A percentile compares a stretch with the other conserved stretches of the same genome.
Evolutionary conservation across 106 monocot species (phyloP).

Genomic region (Narthecium ossifragum): DNA sequence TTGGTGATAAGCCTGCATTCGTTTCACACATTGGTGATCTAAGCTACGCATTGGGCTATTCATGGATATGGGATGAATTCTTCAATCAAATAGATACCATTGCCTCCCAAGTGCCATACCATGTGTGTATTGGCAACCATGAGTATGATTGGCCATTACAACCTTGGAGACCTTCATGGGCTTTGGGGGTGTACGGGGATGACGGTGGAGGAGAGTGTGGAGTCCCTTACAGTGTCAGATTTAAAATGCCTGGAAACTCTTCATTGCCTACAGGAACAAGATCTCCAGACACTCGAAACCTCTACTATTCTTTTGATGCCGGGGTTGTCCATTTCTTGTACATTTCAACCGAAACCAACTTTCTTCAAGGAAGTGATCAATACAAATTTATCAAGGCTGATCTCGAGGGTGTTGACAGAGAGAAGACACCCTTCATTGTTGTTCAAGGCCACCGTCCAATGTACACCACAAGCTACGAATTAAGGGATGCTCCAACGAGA

Average conservation of each 20-base stretch:
- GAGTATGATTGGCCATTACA: slow-evolving; percentile 97
- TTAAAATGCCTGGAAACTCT: slow-evolving; percentile 95
- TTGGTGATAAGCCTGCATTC: slow-evolving; percentile 71
- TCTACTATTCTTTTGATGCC: slow-evolving; percentile 80
- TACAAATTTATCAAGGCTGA: slow-evolving; percentile 81
- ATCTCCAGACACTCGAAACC: slow-evolving; percentile 65
- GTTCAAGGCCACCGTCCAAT: slow-evolving; percentile 96
- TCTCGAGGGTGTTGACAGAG: slow-evolving; percentile 64
- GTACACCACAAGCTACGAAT: slow-evolving; percentile 87
- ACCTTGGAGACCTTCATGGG: slow-evolving; percentile 91
- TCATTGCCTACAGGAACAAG: slow-evolving; percentile 71
- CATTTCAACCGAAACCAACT: slow-evolving; percentile 91
- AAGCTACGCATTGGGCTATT: slow-evolving; percentile 86
- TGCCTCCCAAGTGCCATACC: slow-evolving; percentile 71
- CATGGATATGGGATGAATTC: slow-evolving; percentile 98
- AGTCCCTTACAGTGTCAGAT: slow-evolving; percentile 86
- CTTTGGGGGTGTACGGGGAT: slow-evolving; percentile 46
- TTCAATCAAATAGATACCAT: slow-evolving; percentile 92
- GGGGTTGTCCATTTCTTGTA: slow-evolving; percentile 92
- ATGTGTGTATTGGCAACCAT: slow-evolving; percentile 94
- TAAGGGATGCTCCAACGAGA: slow-evolving; percentile 56
- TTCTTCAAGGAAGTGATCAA: slow-evolving; percentile 76
- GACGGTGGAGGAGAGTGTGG: slow-evolving; percentile 99
- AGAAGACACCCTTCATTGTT: slow-evolving; percentile 75
- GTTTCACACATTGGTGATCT: slow-evolving; percentile 99